Conservation (phyloP, 441 rosid genomes). For the Capsella rubella region DNA sequence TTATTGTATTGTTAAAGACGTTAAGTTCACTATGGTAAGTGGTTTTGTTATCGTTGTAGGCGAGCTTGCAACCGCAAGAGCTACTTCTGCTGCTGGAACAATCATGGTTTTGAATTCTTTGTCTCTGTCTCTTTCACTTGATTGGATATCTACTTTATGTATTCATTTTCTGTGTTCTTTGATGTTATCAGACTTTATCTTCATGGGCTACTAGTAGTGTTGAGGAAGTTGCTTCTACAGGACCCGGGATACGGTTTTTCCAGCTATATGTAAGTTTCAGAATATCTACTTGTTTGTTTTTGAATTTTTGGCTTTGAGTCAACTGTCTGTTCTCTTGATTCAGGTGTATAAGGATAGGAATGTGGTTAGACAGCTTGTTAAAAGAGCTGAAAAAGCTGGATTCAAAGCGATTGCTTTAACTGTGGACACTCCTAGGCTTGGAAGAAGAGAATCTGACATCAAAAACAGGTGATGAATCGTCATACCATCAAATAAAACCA, state of each 20-base stretch:
- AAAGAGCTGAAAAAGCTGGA: constrained; percentile 95
- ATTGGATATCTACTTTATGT: neutral
- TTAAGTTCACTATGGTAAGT: neutral
- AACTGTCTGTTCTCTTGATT: constrained; percentile 8
- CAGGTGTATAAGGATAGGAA: constrained; percentile 88
- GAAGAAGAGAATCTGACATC: constrained; percentile 97
- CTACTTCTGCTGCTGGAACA: constrained; percentile 87
- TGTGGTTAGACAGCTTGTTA: constrained; percentile 86
- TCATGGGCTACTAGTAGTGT: constrained; percentile 94
- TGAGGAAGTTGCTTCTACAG: constrained; percentile 95
- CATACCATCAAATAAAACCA: neutral
- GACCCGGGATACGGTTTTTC: constrained; percentile 92
- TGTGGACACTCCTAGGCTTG: constrained; percentile 95
- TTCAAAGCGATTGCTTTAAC: constrained; percentile 97
- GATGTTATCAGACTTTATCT: constrained; percentile 69
- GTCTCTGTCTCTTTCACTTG: constrained; percentile 21
- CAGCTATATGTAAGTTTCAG: constrained; percentile 80
- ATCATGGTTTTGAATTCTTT: constrained; percentile 65
- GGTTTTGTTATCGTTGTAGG: constrained; percentile 52
- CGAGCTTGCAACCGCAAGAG: constrained; percentile 92
- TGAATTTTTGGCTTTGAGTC: neutral
- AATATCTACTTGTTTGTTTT: neutral
- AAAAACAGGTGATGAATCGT: constrained; percentile 74
- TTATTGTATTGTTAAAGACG: neutral
- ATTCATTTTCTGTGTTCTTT: neutral